Evolutionary conservation across 345 rosid species (phyloP), one percentile per base, ranked within the genome.

Genomic region (Trapa incisa): DNA sequence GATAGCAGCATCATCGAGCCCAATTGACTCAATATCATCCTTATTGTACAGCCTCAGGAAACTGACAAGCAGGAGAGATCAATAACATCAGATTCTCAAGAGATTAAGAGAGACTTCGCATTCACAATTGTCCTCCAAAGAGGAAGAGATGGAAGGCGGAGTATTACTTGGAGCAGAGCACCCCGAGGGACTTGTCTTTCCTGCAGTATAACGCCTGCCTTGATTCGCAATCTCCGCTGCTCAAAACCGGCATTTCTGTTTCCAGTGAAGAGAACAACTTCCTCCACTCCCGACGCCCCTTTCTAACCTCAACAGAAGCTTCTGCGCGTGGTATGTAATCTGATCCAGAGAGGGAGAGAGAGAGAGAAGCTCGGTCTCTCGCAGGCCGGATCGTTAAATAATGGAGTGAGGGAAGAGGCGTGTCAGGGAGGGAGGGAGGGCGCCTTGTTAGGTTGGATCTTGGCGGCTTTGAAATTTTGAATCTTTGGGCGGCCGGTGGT

Each of bases 171-270:
- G 89, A 69, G 80, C 90, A 89, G 6, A 90, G 50, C 71, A 88
- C 77, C 22, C 91, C 92, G 4, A 90, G 87, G 68, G 97, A 86
- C 83, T 85, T 88, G 39, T 88, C 95, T 73, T 88, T 90, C 66
- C 95, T 87, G 76, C 85, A 71, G 80, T 86, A 90, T 35, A 71
- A 61, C 58, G 74, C 75, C 13, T 70, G 80, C 61, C 74, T 76
- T 68, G 82, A 37, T 14, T 80, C 93, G 50, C 69, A 74, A 65
- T 86, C 81, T 64, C 64, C 75, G 43, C 68, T 66, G 67, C 39
- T 76, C 43, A 66, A 62, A 47, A 70, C 61, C 42, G 79, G 60
- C 79, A 78, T 75, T 71, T 65, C 66, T 11, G 38, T 7, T 3
- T 38, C 38, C 38, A 29, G 22, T 1, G 12, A 29, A 58, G 4